Evolutionary conservation across 495 filamentous ascomycete species (phyloP), one percentile per base, ranked within the genome.

Genomic region (Cairneyella variabilis): DNA sequence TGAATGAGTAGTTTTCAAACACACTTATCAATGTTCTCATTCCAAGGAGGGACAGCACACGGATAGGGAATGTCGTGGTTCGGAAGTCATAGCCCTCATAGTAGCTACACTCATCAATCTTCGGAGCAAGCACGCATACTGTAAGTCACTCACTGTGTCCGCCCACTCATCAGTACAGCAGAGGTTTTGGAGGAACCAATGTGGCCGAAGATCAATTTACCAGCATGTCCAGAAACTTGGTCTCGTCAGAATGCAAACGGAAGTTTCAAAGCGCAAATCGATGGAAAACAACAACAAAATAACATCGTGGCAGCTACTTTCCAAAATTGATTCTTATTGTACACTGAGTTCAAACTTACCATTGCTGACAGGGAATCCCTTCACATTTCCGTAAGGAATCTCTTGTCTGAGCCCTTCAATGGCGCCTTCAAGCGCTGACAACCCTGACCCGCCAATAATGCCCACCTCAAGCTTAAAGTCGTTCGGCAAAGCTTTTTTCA

Each of bases 31-130:
- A 71, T 1, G 76, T 83, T 48, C 83, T 69, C 37, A 89, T 73
- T 5, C 84, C 86, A 14, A 91, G 67, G 3, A 81, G 65, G 58
- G 82, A 85, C 69, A 90, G 82, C 11, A 89, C 81, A 21, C 87
- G 78, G 20, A 85, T 77, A 16, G 85, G 84, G 59, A 88, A 86
- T 30, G 85, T 86, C 17, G 88, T 74, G 41, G 72, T 69, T 39
- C 85, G 74, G 63, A 90, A 83, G 1, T 79, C 77, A 66, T 89
- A 78, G 10, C 87, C 87, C 69, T 91, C 87, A 64, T 88, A 91
- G 66, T 83, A 90, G 66, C 86, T 90, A 44, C 1, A 3, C 10
- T 9, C 18, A 51, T 61, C 52, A 59, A 49, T 36, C 48, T 27
- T 39, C 25, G 41, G 20, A 16, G n/a, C n/a, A n/a, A n/a, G n/a